These are phyloP conservation scores for Linderniella brevidens DNA, from an alignment of 257 asterid species.

Conservation along the genomic window DNA sequence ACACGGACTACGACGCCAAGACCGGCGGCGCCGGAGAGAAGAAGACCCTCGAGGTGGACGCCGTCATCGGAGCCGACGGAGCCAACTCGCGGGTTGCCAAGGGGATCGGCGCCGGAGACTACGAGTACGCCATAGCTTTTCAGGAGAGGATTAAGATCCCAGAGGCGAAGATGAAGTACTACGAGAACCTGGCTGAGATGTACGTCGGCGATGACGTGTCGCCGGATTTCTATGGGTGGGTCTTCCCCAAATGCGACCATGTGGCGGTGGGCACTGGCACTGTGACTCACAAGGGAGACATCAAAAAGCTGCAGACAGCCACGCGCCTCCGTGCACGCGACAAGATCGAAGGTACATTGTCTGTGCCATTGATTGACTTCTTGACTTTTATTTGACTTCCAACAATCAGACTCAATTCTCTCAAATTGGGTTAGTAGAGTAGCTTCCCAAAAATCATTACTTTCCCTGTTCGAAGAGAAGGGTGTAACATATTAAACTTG, in stretches of 20 bases:
- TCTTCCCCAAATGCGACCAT: conserved; percentile 63
- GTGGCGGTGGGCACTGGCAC: conserved; percentile 95
- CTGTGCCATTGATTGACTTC: no score
- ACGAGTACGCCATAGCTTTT: conserved; percentile 91
- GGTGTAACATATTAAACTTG: no score
- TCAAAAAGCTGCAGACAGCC: conserved; percentile 58
- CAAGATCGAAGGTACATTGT: conserved; percentile 34
- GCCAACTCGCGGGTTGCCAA: conserved; percentile 87
- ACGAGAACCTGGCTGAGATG: conserved; percentile 72
- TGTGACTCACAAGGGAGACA: conserved; percentile 69
- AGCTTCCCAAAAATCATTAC: no score
- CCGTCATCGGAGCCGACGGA: conserved; percentile 77
- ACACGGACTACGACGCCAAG: conserved; percentile 46
- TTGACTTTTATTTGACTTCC: no score
- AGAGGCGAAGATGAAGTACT: conserved; percentile 74
- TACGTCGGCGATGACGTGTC: conserved; percentile 90
- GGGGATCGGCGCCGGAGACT: conserved; percentile 68
- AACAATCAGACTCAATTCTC: no score
- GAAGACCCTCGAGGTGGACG: conserved; percentile 60
- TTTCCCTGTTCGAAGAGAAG: no score
- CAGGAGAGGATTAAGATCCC: conserved; percentile 78
- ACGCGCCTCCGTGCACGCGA: conserved; percentile 69
- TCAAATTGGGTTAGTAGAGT: no score
- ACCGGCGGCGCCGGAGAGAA: conserved; percentile 60
- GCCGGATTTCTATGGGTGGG: conserved; percentile 65